Percentiles rank a stretch among this genome's conserved stretches.
Conservation (phyloP, 2,329 filamentous ascomycete genomes). For the Diaporthe nobilis region DNA sequence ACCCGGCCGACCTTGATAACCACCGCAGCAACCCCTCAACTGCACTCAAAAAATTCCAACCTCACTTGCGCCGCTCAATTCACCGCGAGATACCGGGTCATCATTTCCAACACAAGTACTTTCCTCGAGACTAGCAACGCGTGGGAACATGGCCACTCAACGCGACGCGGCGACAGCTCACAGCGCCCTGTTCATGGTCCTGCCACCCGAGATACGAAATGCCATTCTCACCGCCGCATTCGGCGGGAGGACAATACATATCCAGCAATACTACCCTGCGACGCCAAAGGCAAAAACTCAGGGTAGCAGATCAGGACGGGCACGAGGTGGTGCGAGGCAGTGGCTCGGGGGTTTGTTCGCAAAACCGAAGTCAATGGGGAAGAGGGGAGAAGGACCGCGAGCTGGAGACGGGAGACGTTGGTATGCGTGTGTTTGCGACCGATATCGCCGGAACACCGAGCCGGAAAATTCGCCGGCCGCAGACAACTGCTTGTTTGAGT, state of each 20-base stretch:
- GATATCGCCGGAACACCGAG: neutral
- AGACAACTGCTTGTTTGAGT: neutral
- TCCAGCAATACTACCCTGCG: neutral
- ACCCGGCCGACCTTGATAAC: too few species aligned
- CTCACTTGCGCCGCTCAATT: too few species aligned
- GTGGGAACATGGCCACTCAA: too few species aligned
- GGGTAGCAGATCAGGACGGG: neutral
- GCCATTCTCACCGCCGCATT: neutral
- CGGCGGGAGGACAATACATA: neutral
- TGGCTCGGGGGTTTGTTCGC: neutral
- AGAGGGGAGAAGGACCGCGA: neutral
- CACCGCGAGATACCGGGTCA: too few species aligned
- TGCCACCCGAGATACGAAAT: neutral
- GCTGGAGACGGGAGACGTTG: neutral
- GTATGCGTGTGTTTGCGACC: neutral
- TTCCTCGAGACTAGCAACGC: too few species aligned
- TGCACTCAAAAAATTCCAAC: too few species aligned
- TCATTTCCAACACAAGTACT: too few species aligned
- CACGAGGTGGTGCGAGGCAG: neutral
- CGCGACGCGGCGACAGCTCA: neutral
- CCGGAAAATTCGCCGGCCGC: neutral
- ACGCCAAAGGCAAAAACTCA: neutral
- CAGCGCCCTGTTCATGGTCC: neutral
- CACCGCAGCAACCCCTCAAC: too few species aligned
- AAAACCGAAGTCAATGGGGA: neutral